phyloP scores from a whole-genome alignment of 106 monocot species.

The Amphibolis antarctica region DNA sequence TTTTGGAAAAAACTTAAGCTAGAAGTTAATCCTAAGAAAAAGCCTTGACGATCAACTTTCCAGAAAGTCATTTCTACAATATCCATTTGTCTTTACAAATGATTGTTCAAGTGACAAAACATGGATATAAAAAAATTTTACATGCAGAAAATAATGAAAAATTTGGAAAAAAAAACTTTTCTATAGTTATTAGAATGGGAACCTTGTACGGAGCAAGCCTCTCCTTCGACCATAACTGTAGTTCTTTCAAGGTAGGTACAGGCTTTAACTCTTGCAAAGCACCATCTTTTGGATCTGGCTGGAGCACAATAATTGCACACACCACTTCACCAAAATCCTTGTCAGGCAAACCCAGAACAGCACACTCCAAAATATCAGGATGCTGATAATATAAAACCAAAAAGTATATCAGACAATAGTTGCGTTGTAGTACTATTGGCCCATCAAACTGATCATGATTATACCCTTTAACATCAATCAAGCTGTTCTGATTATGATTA shows the following conservation, averaged over 20 bases:
- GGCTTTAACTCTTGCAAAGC: slow-evolving; percentile 33
- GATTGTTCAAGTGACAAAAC: neutral
- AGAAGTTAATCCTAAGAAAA: too few relatives aligned
- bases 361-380: slow-evolving; percentile 62
- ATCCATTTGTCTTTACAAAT: neutral
- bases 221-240: slow-evolving; percentile 64
- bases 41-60: too few relatives aligned
- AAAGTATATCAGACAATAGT: neutral
- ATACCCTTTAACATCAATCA: too few relatives aligned
- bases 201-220: slow-evolving; percentile 98
- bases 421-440: too few relatives aligned
- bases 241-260: slow-evolving; percentile 52
- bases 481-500: neutral
- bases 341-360: slow-evolving; percentile 76
- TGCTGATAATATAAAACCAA: slow-evolving; percentile 34
- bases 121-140: neutral
- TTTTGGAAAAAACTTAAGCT: too few relatives aligned
- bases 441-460: too few relatives aligned
- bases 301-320: slow-evolving; percentile 64
- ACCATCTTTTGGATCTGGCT: slow-evolving; percentile 25
- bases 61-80: neutral
- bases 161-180: neutral
- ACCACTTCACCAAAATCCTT: slow-evolving; percentile 82
- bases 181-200: neutral
- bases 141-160: slow-evolving; percentile 1